Percentiles rank a stretch among this genome's conserved stretches.
phyloP scores from a whole-genome alignment of 2,329 filamentous ascomycete genomes.

The Coniella lustricola region DNA sequence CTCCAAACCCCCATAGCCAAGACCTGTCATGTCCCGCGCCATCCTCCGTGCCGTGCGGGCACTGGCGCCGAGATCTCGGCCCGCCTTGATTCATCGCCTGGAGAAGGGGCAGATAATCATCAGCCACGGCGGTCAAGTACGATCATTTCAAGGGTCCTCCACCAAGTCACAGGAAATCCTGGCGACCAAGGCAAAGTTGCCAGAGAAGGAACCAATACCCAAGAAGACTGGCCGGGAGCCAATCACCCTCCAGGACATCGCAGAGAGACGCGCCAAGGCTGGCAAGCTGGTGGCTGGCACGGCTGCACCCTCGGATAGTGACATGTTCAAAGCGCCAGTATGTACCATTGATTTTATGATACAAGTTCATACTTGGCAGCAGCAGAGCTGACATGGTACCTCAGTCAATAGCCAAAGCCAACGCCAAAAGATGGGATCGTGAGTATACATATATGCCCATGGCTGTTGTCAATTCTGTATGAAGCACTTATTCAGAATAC shows the following conservation, averaged over 20 bases:
- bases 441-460: conserved; percentile 33
- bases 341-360: conserved; percentile 20
- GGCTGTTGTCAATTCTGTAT: conserved; percentile 11
- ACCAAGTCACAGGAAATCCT: conserved; percentile 10
- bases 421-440: conserved; percentile 81
- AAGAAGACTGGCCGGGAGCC: conserved; percentile 4
- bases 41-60: conserved; percentile 8
- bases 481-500: no score
- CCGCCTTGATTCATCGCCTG: not conserved
- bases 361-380: not conserved
- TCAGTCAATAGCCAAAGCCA: conserved; percentile 52
- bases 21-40: conserved; percentile 9
- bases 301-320: conserved; percentile 70
- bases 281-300: conserved; percentile 67
- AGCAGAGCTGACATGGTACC: not conserved
- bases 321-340: conserved; percentile 75
- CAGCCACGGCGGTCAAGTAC: not conserved
- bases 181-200: conserved; percentile 18
- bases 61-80: conserved; percentile 13
- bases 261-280: conserved; percentile 61
- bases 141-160: conserved; percentile 9
- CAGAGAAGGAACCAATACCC: conserved; percentile 20
- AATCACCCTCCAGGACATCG: conserved; percentile 59
- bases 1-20: not conserved
- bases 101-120: no score